Evolutionary conservation across 148 eudicot species (phyloP), one percentile per base, ranked within the genome.

Genomic region (Agrostemma githago): DNA sequence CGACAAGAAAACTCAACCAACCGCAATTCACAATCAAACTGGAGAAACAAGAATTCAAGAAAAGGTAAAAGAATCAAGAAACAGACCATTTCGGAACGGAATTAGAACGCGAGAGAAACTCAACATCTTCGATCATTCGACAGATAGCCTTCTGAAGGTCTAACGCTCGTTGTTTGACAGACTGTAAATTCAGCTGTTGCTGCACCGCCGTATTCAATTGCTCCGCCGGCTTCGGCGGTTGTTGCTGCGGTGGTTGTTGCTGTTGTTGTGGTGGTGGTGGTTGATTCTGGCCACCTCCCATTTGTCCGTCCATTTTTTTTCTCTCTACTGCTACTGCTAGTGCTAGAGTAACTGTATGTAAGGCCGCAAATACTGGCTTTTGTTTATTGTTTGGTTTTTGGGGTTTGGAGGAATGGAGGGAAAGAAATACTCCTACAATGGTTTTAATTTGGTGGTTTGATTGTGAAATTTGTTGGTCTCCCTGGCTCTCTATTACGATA

Each of bases 81-180:
- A 11, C 12, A 0, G 43, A 92, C 99, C 99, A 96, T 84, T 92
- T 96, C 61, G 96, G 96, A 40, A 79, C 44, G 43, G 90, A 76
- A 68, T 90, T 91, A 72, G 94, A 70, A 79, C 92, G 96, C 73
- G 92, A 79, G 26, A 89, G 76, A 58, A 73, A 79, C 26, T 92
- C 89, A 37, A 90, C 77, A 0, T 96, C 99, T 53, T 96, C 92
- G 10, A 96, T 88, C 79, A 96, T 90, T 73, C 97, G 94, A 78
- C 94, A 74, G 58, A 96, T 92, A 62, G 94, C 85, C 72, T 90
- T 90, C 78, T 59, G 87, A 74, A 96, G 90, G 39, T 94, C 86
- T 10, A 85, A 74, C 10, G 97, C 97, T 12, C 99, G 88, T 58
- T 91, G 90, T 83, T 89, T 96, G 20, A 96, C 86, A 0, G 89